Conservation (phyloP, 2,329 filamentous ascomycete genomes). For the Fusarium sp. region DNA sequence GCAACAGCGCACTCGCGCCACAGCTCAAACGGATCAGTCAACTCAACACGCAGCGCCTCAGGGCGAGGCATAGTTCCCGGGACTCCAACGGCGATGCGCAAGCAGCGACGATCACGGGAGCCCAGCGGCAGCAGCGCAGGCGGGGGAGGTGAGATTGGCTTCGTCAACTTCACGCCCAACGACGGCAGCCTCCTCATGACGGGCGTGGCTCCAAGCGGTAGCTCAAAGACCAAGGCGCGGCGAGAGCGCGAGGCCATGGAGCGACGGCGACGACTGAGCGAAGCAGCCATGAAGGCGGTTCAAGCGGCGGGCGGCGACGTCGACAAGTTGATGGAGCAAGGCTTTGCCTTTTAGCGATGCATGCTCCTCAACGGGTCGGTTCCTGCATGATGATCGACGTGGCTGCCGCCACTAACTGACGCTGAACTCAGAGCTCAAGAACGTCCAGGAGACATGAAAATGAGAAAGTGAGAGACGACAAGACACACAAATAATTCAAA, state of each 20-base stretch:
- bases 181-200: slow-evolving; percentile 85
- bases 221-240: slow-evolving; percentile 93
- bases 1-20: slow-evolving; percentile 52
- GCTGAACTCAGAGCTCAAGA: background rate
- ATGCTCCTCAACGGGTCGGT: slow-evolving; percentile 9
- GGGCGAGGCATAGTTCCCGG: slow-evolving; percentile 53
- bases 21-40: slow-evolving; percentile 54
- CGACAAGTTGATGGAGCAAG: slow-evolving; percentile 63
- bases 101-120: slow-evolving; percentile 54
- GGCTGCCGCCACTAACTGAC: slow-evolving; percentile 3
- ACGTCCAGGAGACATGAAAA: background rate
- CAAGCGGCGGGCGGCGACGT: slow-evolving; percentile 78
- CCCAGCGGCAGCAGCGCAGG: slow-evolving; percentile 46
- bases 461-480: background rate
- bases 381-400: slow-evolving; percentile 26
- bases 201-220: slow-evolving; percentile 91
- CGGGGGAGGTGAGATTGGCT: slow-evolving; percentile 62
- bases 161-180: slow-evolving; percentile 90
- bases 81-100: slow-evolving; percentile 55
- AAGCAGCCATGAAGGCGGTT: slow-evolving; percentile 76
- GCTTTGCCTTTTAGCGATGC: slow-evolving; percentile 55
- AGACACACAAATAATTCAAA: background rate
- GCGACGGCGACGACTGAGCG: slow-evolving; percentile 74
- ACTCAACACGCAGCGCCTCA: slow-evolving; percentile 52
- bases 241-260: slow-evolving; percentile 90